These are phyloP conservation scores for Sherardia arvensis DNA, from an alignment of 257 asterid species.

Conservation along the genomic window DNA sequence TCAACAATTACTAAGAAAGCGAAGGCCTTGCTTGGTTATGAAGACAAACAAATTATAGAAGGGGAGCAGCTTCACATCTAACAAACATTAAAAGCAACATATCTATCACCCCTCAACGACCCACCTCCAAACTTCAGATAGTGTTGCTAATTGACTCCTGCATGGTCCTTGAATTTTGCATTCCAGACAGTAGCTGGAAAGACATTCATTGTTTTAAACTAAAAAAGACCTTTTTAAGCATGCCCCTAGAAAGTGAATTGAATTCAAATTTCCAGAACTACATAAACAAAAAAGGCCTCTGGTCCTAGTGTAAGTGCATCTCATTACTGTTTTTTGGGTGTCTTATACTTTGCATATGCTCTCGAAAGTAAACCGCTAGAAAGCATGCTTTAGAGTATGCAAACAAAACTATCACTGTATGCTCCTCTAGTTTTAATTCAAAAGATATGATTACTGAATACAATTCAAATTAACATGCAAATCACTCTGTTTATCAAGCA, in stretches of 20 bases:
- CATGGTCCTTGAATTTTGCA: neutral
- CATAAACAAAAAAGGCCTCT: neutral
- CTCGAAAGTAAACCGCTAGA: neutral
- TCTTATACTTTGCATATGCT: neutral
- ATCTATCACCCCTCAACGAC: too few relatives aligned
- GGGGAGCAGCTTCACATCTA: too few relatives aligned
- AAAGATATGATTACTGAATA: neutral
- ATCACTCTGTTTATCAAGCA: neutral
- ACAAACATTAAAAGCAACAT: too few relatives aligned
- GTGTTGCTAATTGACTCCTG: neutral
- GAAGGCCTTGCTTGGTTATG: neutral
- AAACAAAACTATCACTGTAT: too few relatives aligned
- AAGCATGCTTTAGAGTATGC: too few relatives aligned
- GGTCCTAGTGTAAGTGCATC: neutral
- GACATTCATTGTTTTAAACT: neutral
- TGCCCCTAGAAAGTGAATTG: neutral
- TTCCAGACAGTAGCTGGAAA: neutral
- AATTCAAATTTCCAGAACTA: neutral
- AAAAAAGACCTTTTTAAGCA: neutral
- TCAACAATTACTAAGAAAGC: too few relatives aligned
- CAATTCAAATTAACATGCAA: neutral
- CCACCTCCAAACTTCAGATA: neutral
- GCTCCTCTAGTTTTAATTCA: too few relatives aligned
- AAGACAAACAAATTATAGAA: neutral
- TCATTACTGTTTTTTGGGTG: too few relatives aligned